These are phyloP conservation scores for Paramecium caudatum DNA, from an alignment of 73 alveolate genomes.

Conservation along the genomic window DNA sequence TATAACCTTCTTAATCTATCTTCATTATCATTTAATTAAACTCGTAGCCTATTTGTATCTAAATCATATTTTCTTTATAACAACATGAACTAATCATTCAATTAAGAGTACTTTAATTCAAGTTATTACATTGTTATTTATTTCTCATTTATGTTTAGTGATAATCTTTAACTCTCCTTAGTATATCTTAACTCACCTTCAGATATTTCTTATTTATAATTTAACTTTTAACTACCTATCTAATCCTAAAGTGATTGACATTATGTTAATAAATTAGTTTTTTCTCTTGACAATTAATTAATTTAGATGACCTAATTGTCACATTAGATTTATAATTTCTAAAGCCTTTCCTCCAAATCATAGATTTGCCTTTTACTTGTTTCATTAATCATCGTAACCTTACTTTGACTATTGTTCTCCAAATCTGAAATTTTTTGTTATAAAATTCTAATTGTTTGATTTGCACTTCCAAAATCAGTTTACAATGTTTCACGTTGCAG, in stretches of 20 bases:
- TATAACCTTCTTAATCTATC: slow-evolving; percentile 11
- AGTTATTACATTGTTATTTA: neutral
- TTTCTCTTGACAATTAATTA: slow-evolving; percentile 4
- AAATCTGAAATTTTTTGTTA: slow-evolving; percentile 1
- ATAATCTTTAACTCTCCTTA: slow-evolving; percentile 12
- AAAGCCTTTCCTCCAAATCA: neutral
- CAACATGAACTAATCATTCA: neutral
- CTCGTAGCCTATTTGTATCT: neutral
- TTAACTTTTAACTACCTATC: neutral
- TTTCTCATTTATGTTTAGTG: neutral
- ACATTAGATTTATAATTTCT: slow-evolving; percentile 27
- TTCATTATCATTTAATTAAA: slow-evolving; percentile 15
- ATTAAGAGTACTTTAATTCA: neutral
- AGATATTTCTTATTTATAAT: slow-evolving; percentile 5
- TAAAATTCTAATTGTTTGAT: slow-evolving; percentile 18
- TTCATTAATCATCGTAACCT: neutral
- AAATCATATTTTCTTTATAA: slow-evolving; percentile 1
- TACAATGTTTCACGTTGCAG: neutral
- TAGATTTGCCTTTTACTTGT: neutral
- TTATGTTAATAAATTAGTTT: neutral
- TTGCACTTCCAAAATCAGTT: slow-evolving; percentile 47
- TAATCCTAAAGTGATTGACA: neutral
- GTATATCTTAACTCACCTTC: slow-evolving; percentile 37
- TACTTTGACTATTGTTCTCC: neutral
- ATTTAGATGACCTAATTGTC: slow-evolving; percentile 37